phyloP scores from a whole-genome alignment of 768 basidiomycete genomes.

The Russula olivacea region DNA sequence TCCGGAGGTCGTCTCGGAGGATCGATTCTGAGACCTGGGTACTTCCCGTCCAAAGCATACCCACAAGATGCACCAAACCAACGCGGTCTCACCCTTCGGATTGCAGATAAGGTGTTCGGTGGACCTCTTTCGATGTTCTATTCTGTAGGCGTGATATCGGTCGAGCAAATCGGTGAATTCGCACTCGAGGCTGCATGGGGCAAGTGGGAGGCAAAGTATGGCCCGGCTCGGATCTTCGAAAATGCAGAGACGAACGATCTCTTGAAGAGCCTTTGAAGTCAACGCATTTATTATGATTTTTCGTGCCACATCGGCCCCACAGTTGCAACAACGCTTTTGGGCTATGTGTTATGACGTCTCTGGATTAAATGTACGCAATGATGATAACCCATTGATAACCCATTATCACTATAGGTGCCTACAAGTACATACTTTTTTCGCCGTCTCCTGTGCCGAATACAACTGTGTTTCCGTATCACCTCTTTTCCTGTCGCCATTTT shows the following conservation, averaged over 20 bases:
- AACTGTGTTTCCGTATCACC: too few species aligned
- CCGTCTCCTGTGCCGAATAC: too few species aligned
- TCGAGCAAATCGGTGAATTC: slow-evolving; percentile 15
- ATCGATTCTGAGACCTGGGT: slow-evolving; percentile 20
- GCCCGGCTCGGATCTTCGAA: slow-evolving; percentile 5
- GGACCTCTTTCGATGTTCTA: slow-evolving; percentile 9
- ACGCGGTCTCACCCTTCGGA: slow-evolving; percentile 10
- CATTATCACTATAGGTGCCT: too few species aligned
- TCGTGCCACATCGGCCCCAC: neutral
- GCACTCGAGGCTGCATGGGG: slow-evolving; percentile 21
- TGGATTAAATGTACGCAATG: too few species aligned
- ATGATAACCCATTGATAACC: too few species aligned
- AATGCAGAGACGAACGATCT: slow-evolving; percentile 22
- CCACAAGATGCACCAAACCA: slow-evolving; percentile 19
- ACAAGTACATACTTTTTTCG: too few species aligned
- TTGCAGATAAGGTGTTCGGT: slow-evolving; percentile 10
- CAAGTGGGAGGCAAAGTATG: slow-evolving; percentile 12
- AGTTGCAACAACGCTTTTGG: too few species aligned
- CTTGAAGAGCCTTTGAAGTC: neutral
- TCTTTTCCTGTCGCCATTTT: neutral
- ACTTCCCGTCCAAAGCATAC: slow-evolving; percentile 22
- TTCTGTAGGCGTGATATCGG: slow-evolving; percentile 6
- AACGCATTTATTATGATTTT: neutral
- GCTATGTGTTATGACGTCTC: too few species aligned
- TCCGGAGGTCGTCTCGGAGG: slow-evolving; percentile 16